These are phyloP conservation scores for Fusarium poae DNA, from an alignment of 2,329 filamentous ascomycete genomes.

Conservation along the genomic window DNA sequence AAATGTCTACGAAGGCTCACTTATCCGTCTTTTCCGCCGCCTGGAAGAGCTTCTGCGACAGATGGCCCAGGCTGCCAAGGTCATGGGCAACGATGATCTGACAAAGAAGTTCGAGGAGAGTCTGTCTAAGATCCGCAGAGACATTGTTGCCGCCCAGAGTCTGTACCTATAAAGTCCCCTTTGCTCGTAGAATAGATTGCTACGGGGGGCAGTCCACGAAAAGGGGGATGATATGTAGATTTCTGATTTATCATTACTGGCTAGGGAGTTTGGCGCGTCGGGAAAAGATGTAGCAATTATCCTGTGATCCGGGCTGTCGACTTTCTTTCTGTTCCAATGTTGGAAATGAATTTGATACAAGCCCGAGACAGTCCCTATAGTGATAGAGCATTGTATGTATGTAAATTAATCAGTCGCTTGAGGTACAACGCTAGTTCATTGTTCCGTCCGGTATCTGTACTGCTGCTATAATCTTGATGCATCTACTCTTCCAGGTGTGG, in stretches of 20 bases:
- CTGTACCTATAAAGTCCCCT: conserved; percentile 77
- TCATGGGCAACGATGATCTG: conserved; percentile 97
- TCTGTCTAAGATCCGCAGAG: conserved; percentile 86
- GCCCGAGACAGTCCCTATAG: conserved; percentile 21
- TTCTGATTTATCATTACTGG: conserved; percentile 43
- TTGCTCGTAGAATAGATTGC: conserved; percentile 4
- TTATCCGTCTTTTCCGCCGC: conserved; percentile 95
- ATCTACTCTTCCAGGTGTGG: neutral
- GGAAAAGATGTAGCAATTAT: conserved; percentile 35
- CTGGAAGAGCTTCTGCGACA: conserved; percentile 94
- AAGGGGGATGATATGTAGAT: conserved; percentile 33
- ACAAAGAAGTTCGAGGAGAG: conserved; percentile 92
- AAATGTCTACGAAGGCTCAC: conserved; percentile 94
- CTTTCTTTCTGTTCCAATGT: conserved; percentile 21
- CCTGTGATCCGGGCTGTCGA: conserved; percentile 20
- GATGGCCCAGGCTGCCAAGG: conserved; percentile 94
- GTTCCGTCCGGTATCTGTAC: neutral
- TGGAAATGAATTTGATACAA: conserved; percentile 43
- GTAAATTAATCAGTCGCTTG: conserved; percentile 9
- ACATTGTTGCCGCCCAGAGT: conserved; percentile 95
- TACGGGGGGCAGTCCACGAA: conserved; percentile 5
- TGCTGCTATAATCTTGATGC: neutral
- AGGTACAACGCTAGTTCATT: conserved; percentile 15
- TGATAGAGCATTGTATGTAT: conserved; percentile 32
- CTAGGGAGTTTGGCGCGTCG: conserved; percentile 47